Conservation (phyloP, 2,329 filamentous ascomycete genomes). For the Cucurbitaria berberidis region DNA sequence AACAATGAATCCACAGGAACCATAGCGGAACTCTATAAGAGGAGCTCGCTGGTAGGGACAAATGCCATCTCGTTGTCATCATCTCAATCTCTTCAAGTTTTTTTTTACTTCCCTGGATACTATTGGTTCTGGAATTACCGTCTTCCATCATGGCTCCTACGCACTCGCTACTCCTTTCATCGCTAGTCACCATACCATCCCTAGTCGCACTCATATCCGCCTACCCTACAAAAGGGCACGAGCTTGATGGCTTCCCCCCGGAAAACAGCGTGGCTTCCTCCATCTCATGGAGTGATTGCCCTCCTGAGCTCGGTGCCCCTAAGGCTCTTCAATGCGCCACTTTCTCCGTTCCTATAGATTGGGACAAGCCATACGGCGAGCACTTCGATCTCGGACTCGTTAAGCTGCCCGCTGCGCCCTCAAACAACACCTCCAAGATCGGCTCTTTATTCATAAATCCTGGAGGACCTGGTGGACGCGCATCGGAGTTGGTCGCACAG, state of each 20-base stretch:
- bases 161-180: background rate
- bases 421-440: constrained; percentile 26
- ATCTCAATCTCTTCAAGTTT: background rate
- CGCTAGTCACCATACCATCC: background rate
- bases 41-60: background rate
- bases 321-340: constrained; percentile 20
- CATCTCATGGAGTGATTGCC: constrained; percentile 9
- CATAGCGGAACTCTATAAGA: background rate
- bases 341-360: constrained; percentile 40
- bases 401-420: constrained; percentile 16
- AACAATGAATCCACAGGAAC: background rate
- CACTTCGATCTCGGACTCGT: constrained; percentile 37
- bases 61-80: background rate
- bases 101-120: too few species aligned
- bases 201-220: background rate
- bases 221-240: background rate
- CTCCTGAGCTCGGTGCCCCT: constrained; percentile 2
- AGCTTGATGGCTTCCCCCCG: background rate
- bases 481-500: constrained; percentile 29
- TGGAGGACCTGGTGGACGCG: constrained; percentile 49
- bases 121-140: too few species aligned
- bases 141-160: background rate
- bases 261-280: constrained; percentile 1
- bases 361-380: constrained; percentile 32
- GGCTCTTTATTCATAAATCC: constrained; percentile 53